phyloP scores from a whole-genome alignment of 179 eudicot species.

The Patellifolia procumbens region DNA sequence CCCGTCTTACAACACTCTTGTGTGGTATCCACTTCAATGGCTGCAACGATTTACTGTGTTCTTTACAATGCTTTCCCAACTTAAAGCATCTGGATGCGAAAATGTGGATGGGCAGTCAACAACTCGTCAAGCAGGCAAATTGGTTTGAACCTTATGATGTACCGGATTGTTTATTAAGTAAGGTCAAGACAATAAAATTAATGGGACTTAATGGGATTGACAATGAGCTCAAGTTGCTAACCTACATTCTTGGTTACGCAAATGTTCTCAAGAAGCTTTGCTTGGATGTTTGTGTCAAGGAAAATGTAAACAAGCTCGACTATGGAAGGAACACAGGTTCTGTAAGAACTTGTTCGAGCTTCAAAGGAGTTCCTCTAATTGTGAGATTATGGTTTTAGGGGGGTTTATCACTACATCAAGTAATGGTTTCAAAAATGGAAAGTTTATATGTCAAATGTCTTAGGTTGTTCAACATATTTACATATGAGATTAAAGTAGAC shows the following conservation, averaged over 20 bases:
- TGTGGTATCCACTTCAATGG: background rate
- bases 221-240: too few species aligned
- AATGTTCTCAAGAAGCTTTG: too few species aligned
- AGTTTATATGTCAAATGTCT: too few species aligned
- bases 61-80: too few species aligned
- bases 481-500: too few species aligned
- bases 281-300: background rate
- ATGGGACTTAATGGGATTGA: too few species aligned
- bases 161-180: background rate
- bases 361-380: background rate
- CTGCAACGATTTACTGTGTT: background rate
- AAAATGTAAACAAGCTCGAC: background rate
- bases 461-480: too few species aligned
- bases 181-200: background rate
- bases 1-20: background rate
- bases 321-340: background rate
- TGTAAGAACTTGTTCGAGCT: conserved; percentile 10
- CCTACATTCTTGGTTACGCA: too few species aligned
- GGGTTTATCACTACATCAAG: too few species aligned
- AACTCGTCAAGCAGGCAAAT: background rate
- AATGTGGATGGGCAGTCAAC: background rate
- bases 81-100: background rate
- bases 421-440: too few species aligned
- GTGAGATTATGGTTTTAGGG: too few species aligned
- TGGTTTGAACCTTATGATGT: background rate